Evolutionary conservation across 2,329 filamentous ascomycete genomes (phyloP).

Genomic region (Cylindrodendrum hubeiense): DNA sequence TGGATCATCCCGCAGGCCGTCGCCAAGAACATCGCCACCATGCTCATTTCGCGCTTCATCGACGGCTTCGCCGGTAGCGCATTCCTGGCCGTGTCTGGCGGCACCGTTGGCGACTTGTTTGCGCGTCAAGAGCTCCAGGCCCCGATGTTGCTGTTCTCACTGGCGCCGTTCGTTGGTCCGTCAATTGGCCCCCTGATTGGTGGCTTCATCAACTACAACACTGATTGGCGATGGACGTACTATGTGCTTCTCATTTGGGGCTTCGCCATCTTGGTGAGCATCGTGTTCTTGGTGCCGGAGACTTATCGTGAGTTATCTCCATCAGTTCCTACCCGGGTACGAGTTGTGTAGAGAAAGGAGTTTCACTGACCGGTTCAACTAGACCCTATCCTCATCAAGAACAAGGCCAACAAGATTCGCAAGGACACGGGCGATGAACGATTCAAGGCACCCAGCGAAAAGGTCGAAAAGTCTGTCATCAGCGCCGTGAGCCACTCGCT

Average conservation of each 20-base stretch:
- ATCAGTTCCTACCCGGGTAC: neutral
- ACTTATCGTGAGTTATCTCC: conserved; percentile 75
- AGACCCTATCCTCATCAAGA: conserved; percentile 77
- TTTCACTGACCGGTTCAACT: conserved; percentile 16
- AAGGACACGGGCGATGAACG: conserved; percentile 82
- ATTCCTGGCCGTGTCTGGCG: conserved; percentile 81
- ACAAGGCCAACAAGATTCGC: conserved; percentile 78
- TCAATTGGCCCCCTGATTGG: conserved; percentile 73
- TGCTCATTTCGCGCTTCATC: conserved; percentile 84
- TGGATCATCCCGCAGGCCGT: conserved; percentile 87
- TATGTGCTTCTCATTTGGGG: conserved; percentile 89
- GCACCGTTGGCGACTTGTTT: conserved; percentile 88
- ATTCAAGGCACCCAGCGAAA: conserved; percentile 84
- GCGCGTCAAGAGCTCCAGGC: conserved; percentile 74
- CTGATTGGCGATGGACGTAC: conserved; percentile 84
- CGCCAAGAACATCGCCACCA: conserved; percentile 83
- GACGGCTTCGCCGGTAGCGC: conserved; percentile 78
- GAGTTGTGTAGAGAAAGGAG: neutral
- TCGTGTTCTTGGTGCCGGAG: conserved; percentile 84
- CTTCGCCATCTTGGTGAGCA: conserved; percentile 70
- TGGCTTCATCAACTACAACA: conserved; percentile 85
- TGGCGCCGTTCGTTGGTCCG: conserved; percentile 74
- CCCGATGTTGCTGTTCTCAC: conserved; percentile 86
- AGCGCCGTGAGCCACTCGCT: conserved; percentile 70
- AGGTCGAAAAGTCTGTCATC: conserved; percentile 74